Base-by-base conservation (phyloP, 768 basidiomycete species). In the Pleurotus tuber-regium region DNA sequence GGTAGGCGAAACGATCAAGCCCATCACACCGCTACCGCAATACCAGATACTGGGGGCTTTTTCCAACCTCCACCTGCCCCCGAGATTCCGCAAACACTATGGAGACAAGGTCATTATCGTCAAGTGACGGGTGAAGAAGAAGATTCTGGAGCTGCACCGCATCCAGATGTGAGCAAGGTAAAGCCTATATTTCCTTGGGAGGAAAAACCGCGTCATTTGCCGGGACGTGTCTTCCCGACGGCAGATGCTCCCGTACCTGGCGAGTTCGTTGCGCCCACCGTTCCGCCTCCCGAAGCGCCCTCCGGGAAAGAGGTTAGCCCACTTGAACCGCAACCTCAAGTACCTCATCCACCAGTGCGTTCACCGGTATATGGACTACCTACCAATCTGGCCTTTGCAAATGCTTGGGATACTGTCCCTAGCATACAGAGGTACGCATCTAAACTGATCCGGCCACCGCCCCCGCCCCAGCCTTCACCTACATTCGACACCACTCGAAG, bases 141-240 rank as follows among this genome's bases (percentile, higher is more conserved):
- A 31, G 58, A 65, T n/a, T 56, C 63, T 25, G 70, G 73, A 9
- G 58, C 63, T 12, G 67, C 70, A 10, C 77, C 79, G 4, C 78
- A 74, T 57, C 91, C 93, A 3, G 89, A 94, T 63, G 77, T 72
- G 23, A 69, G 68, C 21, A 89, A 89, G 61, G 80, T 95, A 18
- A 86, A 85, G 54, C 72, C 78, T 28, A 74, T 97, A 28, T 98
- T 99, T 67, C 94, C 96, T n/a, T 99, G 96, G 96, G 96, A 99
- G 64, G 79, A 84, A 53, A 79, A 80, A 59, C 85, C 80, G 10
- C 82, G 87, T 26, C 77, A 73, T 42, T 58, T 76, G 56, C 90
- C 89, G 11, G 75, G 74, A 23, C 86, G 91, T 48, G 79, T 87
- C 26, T 92, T 92, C 60, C 92, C 89, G 24, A 69, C 66, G n/a